Percentiles rank a stretch among this genome's conserved stretches.
Evolutionary conservation across 768 basidiomycete species (phyloP).

Genomic region (Leucosporidium yakuticum): DNA sequence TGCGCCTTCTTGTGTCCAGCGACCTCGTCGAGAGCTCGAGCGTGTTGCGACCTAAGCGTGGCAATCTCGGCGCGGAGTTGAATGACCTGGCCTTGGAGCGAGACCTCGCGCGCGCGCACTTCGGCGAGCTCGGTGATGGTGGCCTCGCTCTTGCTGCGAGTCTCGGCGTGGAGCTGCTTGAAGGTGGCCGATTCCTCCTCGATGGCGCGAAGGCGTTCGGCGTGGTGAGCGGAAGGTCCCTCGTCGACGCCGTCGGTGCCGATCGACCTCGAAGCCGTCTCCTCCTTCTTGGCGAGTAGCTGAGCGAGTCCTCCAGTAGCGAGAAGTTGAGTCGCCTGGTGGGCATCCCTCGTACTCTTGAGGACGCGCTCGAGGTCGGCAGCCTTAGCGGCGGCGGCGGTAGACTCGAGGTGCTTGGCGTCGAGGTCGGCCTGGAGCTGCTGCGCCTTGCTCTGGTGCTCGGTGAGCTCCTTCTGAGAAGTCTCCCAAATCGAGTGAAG

Average conservation of each 20-base stretch:
- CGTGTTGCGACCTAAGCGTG: constrained; percentile 65
- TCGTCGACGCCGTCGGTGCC: constrained; percentile 3
- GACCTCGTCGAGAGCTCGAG: constrained; percentile 60
- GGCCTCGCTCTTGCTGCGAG: constrained; percentile 7
- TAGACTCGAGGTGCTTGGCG: constrained; percentile 8
- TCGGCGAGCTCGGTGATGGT: constrained; percentile 27
- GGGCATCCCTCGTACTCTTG: constrained; percentile 25
- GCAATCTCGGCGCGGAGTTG: constrained; percentile 79
- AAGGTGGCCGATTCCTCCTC: constrained; percentile 27
- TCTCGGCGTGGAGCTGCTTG: constrained; percentile 25
- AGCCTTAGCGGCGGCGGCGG: not conserved
- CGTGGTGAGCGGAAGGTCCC: not conserved
- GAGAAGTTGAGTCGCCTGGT: constrained; percentile 28
- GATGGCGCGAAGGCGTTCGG: constrained; percentile 21
- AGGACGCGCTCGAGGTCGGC: constrained; percentile 33
- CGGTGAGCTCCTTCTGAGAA: constrained; percentile 60
- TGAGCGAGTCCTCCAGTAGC: constrained; percentile 31
- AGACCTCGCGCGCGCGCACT: constrained; percentile 21
- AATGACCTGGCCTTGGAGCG: constrained; percentile 65
- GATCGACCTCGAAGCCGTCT: constrained; percentile 1
- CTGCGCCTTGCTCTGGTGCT: constrained; percentile 37
- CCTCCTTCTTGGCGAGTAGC: constrained; percentile 15
- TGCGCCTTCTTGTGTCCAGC: constrained; percentile 67
- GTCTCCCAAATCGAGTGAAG: constrained; percentile 67
- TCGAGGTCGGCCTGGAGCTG: constrained; percentile 33